Percentiles rank a stretch among this genome's conserved stretches.
Evolutionary conservation across 176 grass and related monocot species (phyloP).

Genomic region (Hordeum marinum): DNA sequence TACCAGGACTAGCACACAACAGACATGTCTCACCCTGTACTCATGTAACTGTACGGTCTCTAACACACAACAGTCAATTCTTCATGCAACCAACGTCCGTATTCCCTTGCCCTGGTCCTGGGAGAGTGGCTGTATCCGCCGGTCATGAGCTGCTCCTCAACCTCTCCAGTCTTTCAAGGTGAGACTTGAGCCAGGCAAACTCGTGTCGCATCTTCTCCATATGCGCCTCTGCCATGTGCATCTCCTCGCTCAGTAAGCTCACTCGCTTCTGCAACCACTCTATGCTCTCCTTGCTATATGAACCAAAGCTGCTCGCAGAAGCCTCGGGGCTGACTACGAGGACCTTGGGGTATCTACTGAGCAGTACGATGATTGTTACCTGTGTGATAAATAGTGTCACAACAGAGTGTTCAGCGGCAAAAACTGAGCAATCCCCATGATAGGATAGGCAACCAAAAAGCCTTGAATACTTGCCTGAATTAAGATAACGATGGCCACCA

Average conservation of each 20-base stretch:
- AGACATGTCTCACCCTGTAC: slow-evolving; percentile 10
- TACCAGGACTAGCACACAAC: slow-evolving; percentile 1
- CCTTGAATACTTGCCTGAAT: slow-evolving; percentile 62
- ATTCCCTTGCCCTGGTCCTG: not conserved
- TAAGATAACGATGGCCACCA: slow-evolving; percentile 60
- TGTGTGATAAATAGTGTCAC: slow-evolving; percentile 30
- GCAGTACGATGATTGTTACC: slow-evolving; percentile 72
- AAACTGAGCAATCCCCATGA: not conserved
- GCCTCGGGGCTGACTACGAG: slow-evolving; percentile 45
- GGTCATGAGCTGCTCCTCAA: slow-evolving; percentile 39
- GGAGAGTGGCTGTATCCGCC: not conserved
- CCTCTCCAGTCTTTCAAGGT: slow-evolving; percentile 58
- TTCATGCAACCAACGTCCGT: not conserved
- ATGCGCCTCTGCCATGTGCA: slow-evolving; percentile 52
- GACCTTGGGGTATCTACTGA: slow-evolving; percentile 72
- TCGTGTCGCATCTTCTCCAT: slow-evolving; percentile 75
- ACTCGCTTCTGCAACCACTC: slow-evolving; percentile 62
- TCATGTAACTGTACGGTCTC: slow-evolving; percentile 29
- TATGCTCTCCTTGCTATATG: slow-evolving; percentile 46
- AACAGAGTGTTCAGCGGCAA: not conserved
- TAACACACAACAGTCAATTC: not conserved
- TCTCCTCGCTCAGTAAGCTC: slow-evolving; percentile 72
- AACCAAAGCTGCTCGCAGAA: slow-evolving; percentile 20
- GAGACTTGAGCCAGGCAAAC: slow-evolving; percentile 66
- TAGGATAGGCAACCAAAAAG: not conserved